A percentile compares a stretch with the other conserved stretches of the same genome.
phyloP scores from a whole-genome alignment of 1,284 basidiomycete species.

The Ustilago shanxiensis region DNA sequence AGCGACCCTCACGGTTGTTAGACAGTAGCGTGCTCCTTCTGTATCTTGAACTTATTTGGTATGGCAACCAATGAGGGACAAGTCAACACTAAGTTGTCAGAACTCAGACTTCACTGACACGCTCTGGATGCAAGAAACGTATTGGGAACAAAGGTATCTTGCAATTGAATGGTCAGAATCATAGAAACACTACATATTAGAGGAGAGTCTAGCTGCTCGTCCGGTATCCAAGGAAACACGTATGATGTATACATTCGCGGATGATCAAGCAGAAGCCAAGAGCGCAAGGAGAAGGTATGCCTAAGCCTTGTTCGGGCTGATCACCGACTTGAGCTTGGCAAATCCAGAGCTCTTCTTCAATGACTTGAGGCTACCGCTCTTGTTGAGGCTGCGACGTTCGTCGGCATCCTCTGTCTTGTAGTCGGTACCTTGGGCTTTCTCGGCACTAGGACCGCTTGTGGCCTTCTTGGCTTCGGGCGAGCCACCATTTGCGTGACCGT shows the following conservation, averaged over 20 bases:
- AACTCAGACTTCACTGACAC: not conserved
- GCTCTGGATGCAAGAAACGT: not conserved
- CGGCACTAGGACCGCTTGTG: slow-evolving; percentile 4
- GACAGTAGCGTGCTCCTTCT: slow-evolving; percentile 18
- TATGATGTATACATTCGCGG: not conserved
- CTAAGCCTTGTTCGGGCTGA: slow-evolving; percentile 37
- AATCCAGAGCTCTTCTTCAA: slow-evolving; percentile 32
- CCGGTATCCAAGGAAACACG: not conserved
- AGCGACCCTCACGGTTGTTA: slow-evolving; percentile 19
- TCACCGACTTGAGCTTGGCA: slow-evolving; percentile 48
- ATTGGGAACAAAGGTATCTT: slow-evolving; percentile 9
- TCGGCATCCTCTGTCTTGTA: slow-evolving; percentile 34
- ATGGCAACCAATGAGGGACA: not conserved
- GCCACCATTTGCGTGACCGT: slow-evolving; percentile 25
- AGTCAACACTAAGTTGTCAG: not conserved
- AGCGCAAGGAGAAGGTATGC: not conserved
- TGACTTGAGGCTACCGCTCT: slow-evolving; percentile 38
- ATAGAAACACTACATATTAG: slow-evolving; percentile 12
- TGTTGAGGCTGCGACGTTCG: slow-evolving; percentile 27
- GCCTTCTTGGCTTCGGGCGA: slow-evolving; percentile 15
- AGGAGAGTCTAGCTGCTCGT: slow-evolving; percentile 1
- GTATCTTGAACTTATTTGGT: not conserved
- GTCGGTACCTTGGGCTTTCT: slow-evolving; percentile 29
- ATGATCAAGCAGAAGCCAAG: not conserved
- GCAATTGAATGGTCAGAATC: slow-evolving; percentile 1